phyloP scores from a whole-genome alignment of 805 yeast genomes.

The Starmerella vitae region DNA sequence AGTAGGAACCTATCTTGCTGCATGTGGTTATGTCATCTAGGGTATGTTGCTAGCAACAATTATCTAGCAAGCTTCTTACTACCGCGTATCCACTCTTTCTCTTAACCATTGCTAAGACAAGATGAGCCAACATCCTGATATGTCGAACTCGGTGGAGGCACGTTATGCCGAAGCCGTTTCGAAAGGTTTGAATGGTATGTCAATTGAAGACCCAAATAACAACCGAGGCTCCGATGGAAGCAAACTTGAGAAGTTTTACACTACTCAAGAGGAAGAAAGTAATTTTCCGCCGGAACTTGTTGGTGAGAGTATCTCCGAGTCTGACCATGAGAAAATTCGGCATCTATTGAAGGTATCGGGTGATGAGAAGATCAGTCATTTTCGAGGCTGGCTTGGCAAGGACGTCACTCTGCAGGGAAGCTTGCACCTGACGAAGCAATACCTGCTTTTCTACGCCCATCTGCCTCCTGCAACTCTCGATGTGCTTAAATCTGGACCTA shows the following conservation, averaged over 20 bases:
- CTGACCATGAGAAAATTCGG: no score
- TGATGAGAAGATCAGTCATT: neutral
- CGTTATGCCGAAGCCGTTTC: neutral
- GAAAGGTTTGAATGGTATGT: neutral
- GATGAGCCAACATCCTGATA: neutral
- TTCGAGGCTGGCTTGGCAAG: conserved; percentile 48
- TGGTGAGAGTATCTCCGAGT: no score
- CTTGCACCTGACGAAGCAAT: conserved; percentile 51
- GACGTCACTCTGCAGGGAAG: conserved; percentile 83
- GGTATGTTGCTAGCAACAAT: no score
- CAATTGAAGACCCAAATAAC: neutral
- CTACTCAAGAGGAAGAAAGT: no score
- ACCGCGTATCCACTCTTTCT: no score
- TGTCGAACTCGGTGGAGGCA: neutral
- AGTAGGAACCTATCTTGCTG: no score
- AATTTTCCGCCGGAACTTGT: no score
- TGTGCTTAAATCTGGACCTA: conserved; percentile 37
- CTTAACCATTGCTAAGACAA: no score
- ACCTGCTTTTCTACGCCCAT: conserved; percentile 62
- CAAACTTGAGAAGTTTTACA: neutral
- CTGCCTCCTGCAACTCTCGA: conserved; percentile 44
- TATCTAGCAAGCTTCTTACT: no score
- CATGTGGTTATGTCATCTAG: no score
- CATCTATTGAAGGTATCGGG: no score
- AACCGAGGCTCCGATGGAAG: neutral